Percentiles rank a stretch among this genome's conserved stretches.
Conservation (phyloP, 108 stramenopile species). For the Skeletonema costatum region DNA sequence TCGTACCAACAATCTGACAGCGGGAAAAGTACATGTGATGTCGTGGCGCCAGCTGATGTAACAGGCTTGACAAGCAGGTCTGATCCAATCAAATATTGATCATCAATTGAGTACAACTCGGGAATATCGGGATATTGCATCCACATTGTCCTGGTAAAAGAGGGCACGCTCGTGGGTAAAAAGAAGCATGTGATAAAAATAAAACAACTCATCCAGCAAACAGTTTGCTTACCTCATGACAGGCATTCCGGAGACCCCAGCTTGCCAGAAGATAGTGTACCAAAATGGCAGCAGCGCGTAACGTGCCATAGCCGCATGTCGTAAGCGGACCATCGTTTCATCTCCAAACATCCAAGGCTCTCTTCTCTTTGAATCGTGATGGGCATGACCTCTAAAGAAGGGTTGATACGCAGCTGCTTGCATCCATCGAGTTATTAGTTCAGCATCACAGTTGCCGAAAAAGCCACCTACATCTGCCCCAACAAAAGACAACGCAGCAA, state of each 20-base stretch:
- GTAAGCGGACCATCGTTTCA: constrained; percentile 71
- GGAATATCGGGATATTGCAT: constrained; percentile 88
- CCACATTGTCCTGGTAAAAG: constrained; percentile 78
- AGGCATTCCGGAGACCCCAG: constrained; percentile 90
- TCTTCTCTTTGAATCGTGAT: constrained; percentile 96
- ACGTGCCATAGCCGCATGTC: constrained; percentile 87
- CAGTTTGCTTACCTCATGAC: constrained; percentile 88
- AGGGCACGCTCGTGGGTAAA: not conserved
- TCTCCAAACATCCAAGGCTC: constrained; percentile 99
- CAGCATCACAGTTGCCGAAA: constrained; percentile 95
- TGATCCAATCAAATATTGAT: constrained; percentile 95
- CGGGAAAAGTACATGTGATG: constrained; percentile 82
- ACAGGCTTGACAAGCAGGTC: constrained; percentile 97
- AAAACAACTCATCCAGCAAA: not conserved
- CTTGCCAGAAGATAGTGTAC: constrained; percentile 94
- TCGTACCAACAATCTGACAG: constrained; percentile 84
- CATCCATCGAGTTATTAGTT: constrained; percentile 98
- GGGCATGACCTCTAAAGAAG: constrained; percentile 99
- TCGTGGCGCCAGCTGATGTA: constrained; percentile 77
- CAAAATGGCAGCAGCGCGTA: constrained; percentile 97
- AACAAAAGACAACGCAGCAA: constrained; percentile 93
- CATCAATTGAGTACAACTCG: constrained; percentile 66
- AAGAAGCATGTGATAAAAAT: not conserved
- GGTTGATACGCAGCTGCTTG: constrained; percentile 98
- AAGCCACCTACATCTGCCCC: constrained; percentile 99